Conservation (phyloP, 345 rosid species). For the Citrus medica region DNA sequence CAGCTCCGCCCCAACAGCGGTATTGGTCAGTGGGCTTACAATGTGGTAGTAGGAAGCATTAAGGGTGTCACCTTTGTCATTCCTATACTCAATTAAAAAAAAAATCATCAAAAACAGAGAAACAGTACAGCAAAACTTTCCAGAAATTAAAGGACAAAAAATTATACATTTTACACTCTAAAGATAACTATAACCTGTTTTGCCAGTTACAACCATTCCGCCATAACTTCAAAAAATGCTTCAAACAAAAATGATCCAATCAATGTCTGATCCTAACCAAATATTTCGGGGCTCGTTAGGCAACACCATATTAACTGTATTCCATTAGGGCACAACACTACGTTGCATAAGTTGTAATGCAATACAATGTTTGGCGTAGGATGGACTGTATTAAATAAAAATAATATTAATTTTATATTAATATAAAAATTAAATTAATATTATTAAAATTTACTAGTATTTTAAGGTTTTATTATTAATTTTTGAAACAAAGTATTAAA, state of each 20-base stretch:
- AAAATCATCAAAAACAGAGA: background rate
- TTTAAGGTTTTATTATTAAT: too few relatives aligned
- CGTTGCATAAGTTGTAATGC: too few relatives aligned
- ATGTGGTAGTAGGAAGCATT: conserved; percentile 89
- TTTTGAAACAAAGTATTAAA: too few relatives aligned
- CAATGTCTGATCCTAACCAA: background rate
- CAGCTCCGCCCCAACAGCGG: conserved; percentile 97
- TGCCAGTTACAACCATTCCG: background rate
- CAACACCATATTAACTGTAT: too few relatives aligned
- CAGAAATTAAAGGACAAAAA: background rate
- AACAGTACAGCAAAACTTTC: background rate
- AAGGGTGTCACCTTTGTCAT: conserved; percentile 73
- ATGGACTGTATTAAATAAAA: too few relatives aligned
- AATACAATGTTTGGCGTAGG: too few relatives aligned
- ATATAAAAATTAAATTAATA: too few relatives aligned
- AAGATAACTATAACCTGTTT: background rate
- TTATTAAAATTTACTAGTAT: too few relatives aligned
- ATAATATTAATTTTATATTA: too few relatives aligned
- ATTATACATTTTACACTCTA: background rate
- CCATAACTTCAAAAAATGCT: background rate
- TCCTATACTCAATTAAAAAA: conserved; percentile 36
- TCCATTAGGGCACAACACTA: too few relatives aligned
- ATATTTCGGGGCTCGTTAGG: background rate
- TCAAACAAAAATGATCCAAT: background rate
- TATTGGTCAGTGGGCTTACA: conserved; percentile 73